Evolutionary conservation across 345 rosid species (phyloP), one percentile per base, ranked within the genome.

Genomic region (Gossypium thurberi): DNA sequence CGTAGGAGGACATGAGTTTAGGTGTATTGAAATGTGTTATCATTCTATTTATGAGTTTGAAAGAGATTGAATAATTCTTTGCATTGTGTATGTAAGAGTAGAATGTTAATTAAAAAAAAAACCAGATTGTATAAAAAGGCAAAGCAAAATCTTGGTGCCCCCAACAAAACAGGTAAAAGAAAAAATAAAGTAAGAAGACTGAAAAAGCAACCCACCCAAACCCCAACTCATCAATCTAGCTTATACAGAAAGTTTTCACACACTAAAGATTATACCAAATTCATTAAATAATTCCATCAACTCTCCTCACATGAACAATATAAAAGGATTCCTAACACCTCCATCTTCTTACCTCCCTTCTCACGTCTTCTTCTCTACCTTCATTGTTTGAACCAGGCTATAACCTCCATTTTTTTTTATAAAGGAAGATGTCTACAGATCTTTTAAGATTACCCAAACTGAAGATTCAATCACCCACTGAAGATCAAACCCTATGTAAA

Each of bases 391-490:
- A 37, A 1, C n/a, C 55, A 40, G 55, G 14, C 48, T 3, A 40
- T 10, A 12, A 3, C 4, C 42, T 4, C 28, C 33, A 14, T 9
- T 18, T 28, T 10, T 3, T 43, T 23, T 50, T 1, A 15, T 0
- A 1, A 15, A 21, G 0, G 20, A 43, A 50, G 6, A 68, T 74
- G 77, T 69, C 78, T 14, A 21, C 73, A 43, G 78, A 75, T 75
- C 74, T 75, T 37, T 47, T 57, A 62, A 68, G 12, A 52, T 15
- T 58, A n/a, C 53, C 78, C n/a, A 64, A 71, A 20, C 60, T 74
- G 56, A 63, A 53, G 46, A 43, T 53, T 55, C 66, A 37, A 2
- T 13, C 60, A 6, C 46, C 55, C 18, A 20, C 9, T 28, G 25
- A 26, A 11, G 47, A 2, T 14, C 37, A 48, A 33, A 17, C n/a